Evolutionary conservation across 768 basidiomycete genomes (phyloP), one percentile per base, ranked within the genome.

Genomic region (Dendrothele bispora): DNA sequence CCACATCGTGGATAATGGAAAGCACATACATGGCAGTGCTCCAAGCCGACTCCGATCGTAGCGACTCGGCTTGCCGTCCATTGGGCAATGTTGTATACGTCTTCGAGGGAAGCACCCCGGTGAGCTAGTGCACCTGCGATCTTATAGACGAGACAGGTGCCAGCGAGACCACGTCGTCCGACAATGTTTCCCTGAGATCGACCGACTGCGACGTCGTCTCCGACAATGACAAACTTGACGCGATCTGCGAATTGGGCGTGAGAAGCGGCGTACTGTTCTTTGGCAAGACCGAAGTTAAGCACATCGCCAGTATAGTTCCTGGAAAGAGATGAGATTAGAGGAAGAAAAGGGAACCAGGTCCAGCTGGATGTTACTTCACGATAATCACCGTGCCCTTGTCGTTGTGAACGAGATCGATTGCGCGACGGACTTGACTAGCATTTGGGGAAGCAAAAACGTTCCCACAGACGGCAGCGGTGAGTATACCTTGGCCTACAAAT

Each of bases 261-360:
- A 39, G 73, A 64, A 4, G 89, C 83, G 3, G 88, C 83, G 51
- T 86, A 85, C 55, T 89, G 86, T 58, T 95, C 91, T 55, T 83
- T 86, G 3, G 92, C 92, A 8, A 95, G 78, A 20, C 93, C 93
- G 58, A 95, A 95, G 60, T 94, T 91, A 39, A 95, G 81, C 29
- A 93, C 78, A 56, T 95, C 93, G 15, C 93, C 93, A 0, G 91
- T 93, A 60, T 92, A 92, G 57, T 92, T 92, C 63, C 87, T 91
- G 49, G 38, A 15, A 27, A 22, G 20, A 7, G 25, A 26, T 58
- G 43, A 51, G 40, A n/a, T 52, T 24, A 17, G 29, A 15, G 17
- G 21, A 26, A 12, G 20, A 29, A 15, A 8, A 32, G 43, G 7
- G 14, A 8, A 49, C 17, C 42, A 43, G 24, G 40, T 22, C 26